phyloP scores from a whole-genome alignment of 1,139 yeast species.

The Yamadazyma triangularis region DNA sequence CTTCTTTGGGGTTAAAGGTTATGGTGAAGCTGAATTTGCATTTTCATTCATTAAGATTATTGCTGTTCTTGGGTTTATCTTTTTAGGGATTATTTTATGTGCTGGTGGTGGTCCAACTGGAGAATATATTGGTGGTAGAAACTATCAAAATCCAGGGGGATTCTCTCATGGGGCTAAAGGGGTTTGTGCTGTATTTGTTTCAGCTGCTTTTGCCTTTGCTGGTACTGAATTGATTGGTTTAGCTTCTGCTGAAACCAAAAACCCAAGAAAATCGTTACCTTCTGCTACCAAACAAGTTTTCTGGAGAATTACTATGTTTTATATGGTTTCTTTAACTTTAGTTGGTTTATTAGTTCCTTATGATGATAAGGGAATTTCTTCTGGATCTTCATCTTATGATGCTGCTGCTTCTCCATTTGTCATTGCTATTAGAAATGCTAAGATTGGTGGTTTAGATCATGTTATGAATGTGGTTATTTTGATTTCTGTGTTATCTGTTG shows the following conservation, averaged over 20 bases:
- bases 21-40: slow-evolving; percentile 69
- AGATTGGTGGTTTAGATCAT: slow-evolving; percentile 41
- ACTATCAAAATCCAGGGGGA: slow-evolving; percentile 61
- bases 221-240: slow-evolving; percentile 47
- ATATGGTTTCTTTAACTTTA: slow-evolving; percentile 34
- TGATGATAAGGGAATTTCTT: slow-evolving; percentile 20
- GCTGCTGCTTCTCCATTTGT: slow-evolving; percentile 50
- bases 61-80: slow-evolving; percentile 62
- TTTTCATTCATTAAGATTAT: slow-evolving; percentile 56
- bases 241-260: slow-evolving; percentile 37
- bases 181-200: slow-evolving; percentile 36
- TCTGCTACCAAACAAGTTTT: slow-evolving; percentile 41
- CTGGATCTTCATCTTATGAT: slow-evolving; percentile 27
- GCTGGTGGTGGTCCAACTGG: slow-evolving; percentile 66
- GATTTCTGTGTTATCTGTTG: slow-evolving; percentile 39
- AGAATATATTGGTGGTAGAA: slow-evolving; percentile 58
- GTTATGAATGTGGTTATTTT: slow-evolving; percentile 41
- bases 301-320: slow-evolving; percentile 40
- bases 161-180: slow-evolving; percentile 42
- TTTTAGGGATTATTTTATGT: slow-evolving; percentile 56
- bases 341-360: slow-evolving; percentile 37
- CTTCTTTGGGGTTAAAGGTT: slow-evolving; percentile 67
- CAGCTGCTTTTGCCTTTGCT: slow-evolving; percentile 40
- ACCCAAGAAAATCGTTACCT: slow-evolving; percentile 35
- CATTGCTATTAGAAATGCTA: slow-evolving; percentile 52